phyloP scores from a whole-genome alignment of 1,284 basidiomycete genomes.

The Fomitopsis schrenkii region DNA sequence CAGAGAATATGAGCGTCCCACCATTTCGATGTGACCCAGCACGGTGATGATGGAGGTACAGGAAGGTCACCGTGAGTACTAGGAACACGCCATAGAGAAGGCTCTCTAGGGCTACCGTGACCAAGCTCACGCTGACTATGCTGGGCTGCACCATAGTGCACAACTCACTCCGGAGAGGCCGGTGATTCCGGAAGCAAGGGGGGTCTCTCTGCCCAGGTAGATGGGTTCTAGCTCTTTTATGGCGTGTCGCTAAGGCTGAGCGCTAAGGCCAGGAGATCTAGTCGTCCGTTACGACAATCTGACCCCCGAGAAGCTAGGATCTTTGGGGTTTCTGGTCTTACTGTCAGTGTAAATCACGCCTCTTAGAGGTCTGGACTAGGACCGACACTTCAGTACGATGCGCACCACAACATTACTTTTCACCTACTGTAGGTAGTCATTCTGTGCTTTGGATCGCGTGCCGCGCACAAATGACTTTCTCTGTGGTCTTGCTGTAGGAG shows the following conservation, averaged over 20 bases:
- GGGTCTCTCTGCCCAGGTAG: background rate
- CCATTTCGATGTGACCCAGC: background rate
- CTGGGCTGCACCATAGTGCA: background rate
- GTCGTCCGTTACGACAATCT: background rate
- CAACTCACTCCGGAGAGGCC: background rate
- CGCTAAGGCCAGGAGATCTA: background rate
- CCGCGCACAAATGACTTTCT: too few species aligned
- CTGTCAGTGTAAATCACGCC: too few species aligned
- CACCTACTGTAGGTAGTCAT: too few species aligned
- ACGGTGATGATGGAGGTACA: conserved; percentile 3
- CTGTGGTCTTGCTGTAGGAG: background rate
- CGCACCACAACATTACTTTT: too few species aligned
- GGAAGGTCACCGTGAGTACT: background rate
- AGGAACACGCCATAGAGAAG: conserved; percentile 1
- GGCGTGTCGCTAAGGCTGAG: background rate
- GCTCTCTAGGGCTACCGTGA: background rate
- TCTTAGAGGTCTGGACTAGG: too few species aligned
- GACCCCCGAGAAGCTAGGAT: background rate
- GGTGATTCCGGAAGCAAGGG: background rate
- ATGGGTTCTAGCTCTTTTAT: background rate
- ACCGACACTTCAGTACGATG: too few species aligned
- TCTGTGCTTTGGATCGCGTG: too few species aligned
- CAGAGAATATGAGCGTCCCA: background rate
- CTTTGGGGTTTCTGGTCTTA: background rate
- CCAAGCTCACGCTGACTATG: background rate